Evolutionary conservation across 495 filamentous ascomycete genomes (phyloP).

Genomic region (Achaetomiella virescens): DNA sequence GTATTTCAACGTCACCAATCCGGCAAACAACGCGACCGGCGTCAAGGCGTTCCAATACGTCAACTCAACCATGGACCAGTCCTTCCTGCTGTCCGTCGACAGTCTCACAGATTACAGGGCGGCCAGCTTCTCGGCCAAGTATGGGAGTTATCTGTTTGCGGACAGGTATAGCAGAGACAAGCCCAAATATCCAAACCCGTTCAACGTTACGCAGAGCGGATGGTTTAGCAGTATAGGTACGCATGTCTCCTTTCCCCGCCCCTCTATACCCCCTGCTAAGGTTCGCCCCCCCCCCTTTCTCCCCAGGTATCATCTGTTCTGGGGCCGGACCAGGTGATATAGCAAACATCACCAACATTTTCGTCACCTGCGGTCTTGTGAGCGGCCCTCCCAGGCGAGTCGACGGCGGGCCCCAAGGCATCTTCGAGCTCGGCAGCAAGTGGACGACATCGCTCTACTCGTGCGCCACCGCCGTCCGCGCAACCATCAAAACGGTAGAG

Average conservation of each 20-base stretch:
- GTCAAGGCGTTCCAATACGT: slow-evolving; percentile 27
- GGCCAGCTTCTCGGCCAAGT: neutral
- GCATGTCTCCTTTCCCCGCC: neutral
- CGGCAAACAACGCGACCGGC: neutral
- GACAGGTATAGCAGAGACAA: neutral
- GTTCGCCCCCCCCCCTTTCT: too few species aligned
- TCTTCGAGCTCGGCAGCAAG: slow-evolving; percentile 28
- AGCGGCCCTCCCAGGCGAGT: slow-evolving; percentile 29
- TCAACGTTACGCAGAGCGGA: slow-evolving; percentile 18
- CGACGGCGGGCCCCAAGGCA: slow-evolving; percentile 21
- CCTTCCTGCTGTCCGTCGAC: slow-evolving; percentile 16
- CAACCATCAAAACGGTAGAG: slow-evolving; percentile 37
- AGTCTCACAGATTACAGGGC: neutral
- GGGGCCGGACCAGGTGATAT: slow-evolving; percentile 21
- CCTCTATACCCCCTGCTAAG: too few species aligned
- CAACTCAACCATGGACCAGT: slow-evolving; percentile 27
- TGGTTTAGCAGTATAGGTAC: slow-evolving; percentile 26
- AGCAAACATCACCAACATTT: slow-evolving; percentile 39
- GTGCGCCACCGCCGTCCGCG: slow-evolving; percentile 36
- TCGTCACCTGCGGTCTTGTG: slow-evolving; percentile 34
- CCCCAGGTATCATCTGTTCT: slow-evolving; percentile 22
- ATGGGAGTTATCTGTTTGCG: slow-evolving; percentile 13
- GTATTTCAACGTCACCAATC: slow-evolving; percentile 22
- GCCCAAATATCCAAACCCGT: slow-evolving; percentile 20
- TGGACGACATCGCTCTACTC: slow-evolving; percentile 39